A percentile compares a stretch with the other conserved stretches of the same genome.
Evolutionary conservation across 75 land plant genomes (phyloP).

Genomic region (Azolla pinnata): DNA sequence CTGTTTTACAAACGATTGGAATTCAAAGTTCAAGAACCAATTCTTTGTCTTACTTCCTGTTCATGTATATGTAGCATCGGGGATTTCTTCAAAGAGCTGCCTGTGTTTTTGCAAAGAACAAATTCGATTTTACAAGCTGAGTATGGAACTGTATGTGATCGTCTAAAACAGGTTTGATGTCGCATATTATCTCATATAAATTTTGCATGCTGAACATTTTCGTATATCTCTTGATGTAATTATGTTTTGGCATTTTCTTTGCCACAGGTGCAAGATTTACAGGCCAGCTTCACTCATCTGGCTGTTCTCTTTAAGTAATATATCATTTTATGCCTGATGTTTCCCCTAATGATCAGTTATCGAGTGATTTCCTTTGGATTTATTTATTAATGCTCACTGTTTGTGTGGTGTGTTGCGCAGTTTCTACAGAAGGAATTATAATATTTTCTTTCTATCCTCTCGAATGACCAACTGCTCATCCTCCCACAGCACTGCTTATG

Average conservation of each 20-base stretch:
- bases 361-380: not conserved
- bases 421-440: slow-evolving; percentile 6
- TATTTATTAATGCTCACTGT: not conserved
- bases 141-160: slow-evolving; percentile 72
- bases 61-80: slow-evolving; percentile 36
- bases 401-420: slow-evolving; percentile 10
- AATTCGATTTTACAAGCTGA: slow-evolving; percentile 38
- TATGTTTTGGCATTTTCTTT: not conserved
- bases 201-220: not conserved
- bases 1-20: not conserved
- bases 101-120: slow-evolving; percentile 59
- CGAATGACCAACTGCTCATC: not conserved
- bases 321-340: slow-evolving; percentile 1
- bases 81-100: slow-evolving; percentile 80
- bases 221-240: not conserved
- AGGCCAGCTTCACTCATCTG: slow-evolving; percentile 28
- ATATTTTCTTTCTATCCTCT: slow-evolving; percentile 3
- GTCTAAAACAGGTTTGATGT: slow-evolving; percentile 6
- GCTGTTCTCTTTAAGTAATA: slow-evolving; percentile 29
- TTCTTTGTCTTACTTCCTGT: not conserved
- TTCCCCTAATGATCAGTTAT: not conserved
- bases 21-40: not conserved
- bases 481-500: not conserved
- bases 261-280: slow-evolving; percentile 34
- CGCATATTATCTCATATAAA: not conserved